Evolutionary conservation across 2,329 filamentous ascomycete genomes (phyloP), one percentile per base, ranked within the genome.

Genomic region (Cadophora luteo-olivacea): DNA sequence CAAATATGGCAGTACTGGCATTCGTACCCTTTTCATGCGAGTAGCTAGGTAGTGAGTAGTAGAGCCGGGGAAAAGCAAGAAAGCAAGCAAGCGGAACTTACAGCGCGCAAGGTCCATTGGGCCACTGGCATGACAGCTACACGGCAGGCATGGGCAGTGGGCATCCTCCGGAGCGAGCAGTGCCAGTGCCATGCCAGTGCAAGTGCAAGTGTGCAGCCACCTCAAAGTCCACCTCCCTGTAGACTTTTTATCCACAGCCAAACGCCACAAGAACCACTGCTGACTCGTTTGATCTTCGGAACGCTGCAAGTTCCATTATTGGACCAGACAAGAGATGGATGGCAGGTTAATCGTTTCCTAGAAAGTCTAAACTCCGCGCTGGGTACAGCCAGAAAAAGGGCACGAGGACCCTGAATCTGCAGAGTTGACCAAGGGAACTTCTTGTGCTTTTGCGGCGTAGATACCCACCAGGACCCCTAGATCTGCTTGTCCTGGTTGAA

Each of bases 401-500:
- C 29, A 55, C 52, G 52, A 54, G 25, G 51, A 54, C 51, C 51
- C 51, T 54, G 51, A 54, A 54, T 54, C 51, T 54, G 51, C 24
- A 49, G n/a, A 49, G 45, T 19, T 49, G 45, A 49, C 45, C 45
- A n/a, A 49, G n/a, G n/a, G n/a, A 22, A 22, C 4, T 49, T 49
- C 7, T 49, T 11, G 45, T 49, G 12, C 29, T 14, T 4, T 11
- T 9, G 49, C 24, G 49, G 49, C 49, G 22, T 14, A 11, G 11
- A n/a, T 29, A 38, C 14, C 36, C 36, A 45, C 41, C 24, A 54
- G 51, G 52, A 55, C 52, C 52, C 52, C 29, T 19, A 55, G 52
- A 55, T 55, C 52, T 55, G 52, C 29, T 19, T 33, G 33, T 16
- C 52, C 25, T n/a, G 29, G 52, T 32, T 8, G n/a, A 33, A 55